Conservation (phyloP, 2,329 filamentous ascomycete genomes). For the Fusarium mundagurra region DNA sequence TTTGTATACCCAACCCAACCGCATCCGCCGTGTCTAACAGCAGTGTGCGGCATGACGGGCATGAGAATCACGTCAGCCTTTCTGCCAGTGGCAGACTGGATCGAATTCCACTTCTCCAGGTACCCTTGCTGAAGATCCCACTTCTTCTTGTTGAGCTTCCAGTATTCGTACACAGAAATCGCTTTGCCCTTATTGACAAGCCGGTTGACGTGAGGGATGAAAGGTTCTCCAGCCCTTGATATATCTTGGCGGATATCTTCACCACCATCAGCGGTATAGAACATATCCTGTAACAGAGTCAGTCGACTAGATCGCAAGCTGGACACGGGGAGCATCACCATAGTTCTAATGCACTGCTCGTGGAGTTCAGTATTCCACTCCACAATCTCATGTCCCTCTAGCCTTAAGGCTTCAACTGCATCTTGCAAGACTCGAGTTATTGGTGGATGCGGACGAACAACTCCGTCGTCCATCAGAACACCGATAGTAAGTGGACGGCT, state of each 20-base stretch:
- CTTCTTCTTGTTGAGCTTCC: neutral
- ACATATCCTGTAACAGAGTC: neutral
- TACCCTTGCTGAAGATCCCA: neutral
- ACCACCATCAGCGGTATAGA: neutral
- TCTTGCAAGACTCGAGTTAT: neutral
- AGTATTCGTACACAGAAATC: neutral
- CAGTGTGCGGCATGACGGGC: neutral
- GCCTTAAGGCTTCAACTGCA: neutral
- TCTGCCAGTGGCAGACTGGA: neutral
- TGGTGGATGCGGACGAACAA: neutral
- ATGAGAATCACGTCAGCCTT: neutral
- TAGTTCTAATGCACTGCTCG: constrained; percentile 2
- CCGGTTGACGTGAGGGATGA: neutral
- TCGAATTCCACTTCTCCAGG: neutral
- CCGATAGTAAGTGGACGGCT: neutral
- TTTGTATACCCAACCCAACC: constrained; percentile 5
- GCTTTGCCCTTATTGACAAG: neutral
- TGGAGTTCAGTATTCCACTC: neutral
- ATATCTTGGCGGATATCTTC: neutral
- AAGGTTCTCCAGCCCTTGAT: neutral
- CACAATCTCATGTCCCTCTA: neutral
- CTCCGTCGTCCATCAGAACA: neutral
- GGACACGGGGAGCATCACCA: neutral
- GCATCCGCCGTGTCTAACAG: neutral
- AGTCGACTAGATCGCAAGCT: neutral